Evolutionary conservation across 768 basidiomycete species (phyloP).

Genomic region (Kwoniella dendrophila): DNA sequence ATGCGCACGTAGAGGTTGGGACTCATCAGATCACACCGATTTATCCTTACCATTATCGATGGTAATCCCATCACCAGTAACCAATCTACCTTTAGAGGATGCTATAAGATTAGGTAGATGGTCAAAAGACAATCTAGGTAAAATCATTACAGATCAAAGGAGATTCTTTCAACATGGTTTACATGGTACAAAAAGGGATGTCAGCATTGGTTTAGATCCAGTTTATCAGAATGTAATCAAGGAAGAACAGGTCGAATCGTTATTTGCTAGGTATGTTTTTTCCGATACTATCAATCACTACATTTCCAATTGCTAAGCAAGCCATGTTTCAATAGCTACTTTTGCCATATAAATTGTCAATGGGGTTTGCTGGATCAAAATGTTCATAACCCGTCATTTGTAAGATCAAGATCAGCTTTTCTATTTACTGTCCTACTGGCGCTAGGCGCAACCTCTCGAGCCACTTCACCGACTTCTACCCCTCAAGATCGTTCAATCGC

Average conservation of each 20-base stretch:
- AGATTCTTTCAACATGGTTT: conserved; percentile 17
- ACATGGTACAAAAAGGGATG: conserved; percentile 19
- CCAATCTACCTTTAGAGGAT: conserved; percentile 6
- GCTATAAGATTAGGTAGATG: conserved; percentile 9
- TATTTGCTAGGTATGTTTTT: conserved; percentile 13
- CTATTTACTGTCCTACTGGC: conserved; percentile 21
- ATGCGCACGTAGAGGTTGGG: conserved; percentile 19
- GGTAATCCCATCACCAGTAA: conserved; percentile 4
- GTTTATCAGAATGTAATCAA: conserved; percentile 15
- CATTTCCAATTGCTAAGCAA: background rate
- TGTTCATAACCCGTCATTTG: conserved; percentile 3
- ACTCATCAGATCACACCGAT: conserved; percentile 5
- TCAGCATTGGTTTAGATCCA: conserved; percentile 12
- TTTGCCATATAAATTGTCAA: conserved; percentile 11
- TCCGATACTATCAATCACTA: too few relatives aligned
- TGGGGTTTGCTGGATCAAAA: conserved; percentile 8
- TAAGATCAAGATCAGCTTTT: conserved; percentile 16
- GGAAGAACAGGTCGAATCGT: conserved; percentile 7
- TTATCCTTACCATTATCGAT: background rate
- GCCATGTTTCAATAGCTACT: conserved; percentile 1
- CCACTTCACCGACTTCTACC: conserved; percentile 6
- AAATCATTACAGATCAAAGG: conserved; percentile 17
- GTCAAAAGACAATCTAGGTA: conserved; percentile 9
- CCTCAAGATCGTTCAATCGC: conserved; percentile 1
- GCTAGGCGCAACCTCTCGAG: conserved; percentile 9